phyloP scores from a whole-genome alignment of 768 basidiomycete species.

The Leccinum subtestaceum region DNA sequence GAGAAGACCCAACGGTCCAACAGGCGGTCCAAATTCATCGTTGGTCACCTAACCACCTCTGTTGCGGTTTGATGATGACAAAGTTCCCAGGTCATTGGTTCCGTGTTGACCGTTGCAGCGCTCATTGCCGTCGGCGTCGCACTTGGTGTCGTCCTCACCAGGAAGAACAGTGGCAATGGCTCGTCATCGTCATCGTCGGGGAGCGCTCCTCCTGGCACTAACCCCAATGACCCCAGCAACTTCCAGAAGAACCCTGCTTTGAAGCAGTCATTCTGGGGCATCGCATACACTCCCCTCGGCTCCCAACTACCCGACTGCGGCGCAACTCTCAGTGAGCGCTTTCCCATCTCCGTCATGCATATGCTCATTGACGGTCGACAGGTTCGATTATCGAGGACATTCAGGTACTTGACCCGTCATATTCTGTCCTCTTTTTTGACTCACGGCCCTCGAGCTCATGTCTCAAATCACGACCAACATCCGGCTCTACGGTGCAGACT shows the following conservation, averaged over 20 bases:
- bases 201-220: slow-evolving; percentile 26
- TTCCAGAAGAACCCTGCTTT: slow-evolving; percentile 70
- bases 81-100: slow-evolving; percentile 48
- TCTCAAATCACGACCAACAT: slow-evolving; percentile 83
- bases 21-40: slow-evolving; percentile 54
- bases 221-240: slow-evolving; percentile 70
- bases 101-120: slow-evolving; percentile 43
- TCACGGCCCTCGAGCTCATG: slow-evolving; percentile 49
- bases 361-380: slow-evolving; percentile 17
- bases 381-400: slow-evolving; percentile 66
- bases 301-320: slow-evolving; percentile 73
- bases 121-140: slow-evolving; percentile 58
- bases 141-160: slow-evolving; percentile 64
- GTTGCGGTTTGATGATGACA: not conserved
- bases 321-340: slow-evolving; percentile 39
- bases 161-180: slow-evolving; percentile 40
- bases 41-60: slow-evolving; percentile 33
- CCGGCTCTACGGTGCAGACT: slow-evolving; percentile 85
- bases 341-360: not conserved
- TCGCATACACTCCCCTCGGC: slow-evolving; percentile 82
- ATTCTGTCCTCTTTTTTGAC: slow-evolving; percentile 4
- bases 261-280: slow-evolving; percentile 75
- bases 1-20: slow-evolving; percentile 34
- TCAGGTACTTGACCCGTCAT: slow-evolving; percentile 45
- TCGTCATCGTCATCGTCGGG: slow-evolving; percentile 20